A percentile compares a stretch with the other conserved stretches of the same genome.
Evolutionary conservation across 2,329 filamentous ascomycete genomes (phyloP).

Genomic region (Xylaria hypoxylon): DNA sequence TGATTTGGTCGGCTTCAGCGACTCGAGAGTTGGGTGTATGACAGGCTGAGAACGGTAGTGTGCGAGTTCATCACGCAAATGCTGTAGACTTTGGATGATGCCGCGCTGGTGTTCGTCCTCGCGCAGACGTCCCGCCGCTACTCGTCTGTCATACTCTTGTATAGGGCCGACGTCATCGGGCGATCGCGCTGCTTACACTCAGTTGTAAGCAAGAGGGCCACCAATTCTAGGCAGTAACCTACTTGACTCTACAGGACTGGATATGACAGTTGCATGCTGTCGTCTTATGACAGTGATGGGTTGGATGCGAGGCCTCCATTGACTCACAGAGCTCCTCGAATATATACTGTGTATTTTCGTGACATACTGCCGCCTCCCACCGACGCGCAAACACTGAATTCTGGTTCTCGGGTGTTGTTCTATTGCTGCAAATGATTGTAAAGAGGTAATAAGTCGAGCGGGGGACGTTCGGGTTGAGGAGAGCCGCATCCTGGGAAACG

Average conservation of each 20-base stretch:
- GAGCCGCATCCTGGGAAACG: conserved; percentile 42
- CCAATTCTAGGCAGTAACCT: conserved; percentile 26
- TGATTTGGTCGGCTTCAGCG: conserved; percentile 68
- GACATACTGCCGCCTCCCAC: conserved; percentile 39
- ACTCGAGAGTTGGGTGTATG: conserved; percentile 80
- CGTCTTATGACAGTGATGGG: conserved; percentile 32
- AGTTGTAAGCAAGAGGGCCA: conserved; percentile 19
- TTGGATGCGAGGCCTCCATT: conserved; percentile 19
- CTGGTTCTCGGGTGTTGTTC: conserved; percentile 31
- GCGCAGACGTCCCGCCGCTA: conserved; percentile 76
- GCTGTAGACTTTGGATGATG: conserved; percentile 89
- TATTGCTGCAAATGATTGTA: conserved; percentile 38
- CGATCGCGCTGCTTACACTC: conserved; percentile 32
- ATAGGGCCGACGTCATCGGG: conserved; percentile 73
- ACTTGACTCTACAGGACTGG: conserved; percentile 40
- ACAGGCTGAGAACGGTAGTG: conserved; percentile 80
- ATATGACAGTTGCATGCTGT: conserved; percentile 40
- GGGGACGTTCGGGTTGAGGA: conserved; percentile 38
- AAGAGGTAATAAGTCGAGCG: conserved; percentile 36
- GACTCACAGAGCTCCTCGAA: conserved; percentile 8
- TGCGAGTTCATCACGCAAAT: conserved; percentile 84
- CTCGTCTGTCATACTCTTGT: conserved; percentile 87
- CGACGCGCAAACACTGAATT: conserved; percentile 38
- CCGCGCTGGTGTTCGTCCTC: conserved; percentile 94
- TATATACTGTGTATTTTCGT: conserved; percentile 20